Conservation (phyloP, 768 basidiomycete genomes). For the Kwoniella sp. region DNA sequence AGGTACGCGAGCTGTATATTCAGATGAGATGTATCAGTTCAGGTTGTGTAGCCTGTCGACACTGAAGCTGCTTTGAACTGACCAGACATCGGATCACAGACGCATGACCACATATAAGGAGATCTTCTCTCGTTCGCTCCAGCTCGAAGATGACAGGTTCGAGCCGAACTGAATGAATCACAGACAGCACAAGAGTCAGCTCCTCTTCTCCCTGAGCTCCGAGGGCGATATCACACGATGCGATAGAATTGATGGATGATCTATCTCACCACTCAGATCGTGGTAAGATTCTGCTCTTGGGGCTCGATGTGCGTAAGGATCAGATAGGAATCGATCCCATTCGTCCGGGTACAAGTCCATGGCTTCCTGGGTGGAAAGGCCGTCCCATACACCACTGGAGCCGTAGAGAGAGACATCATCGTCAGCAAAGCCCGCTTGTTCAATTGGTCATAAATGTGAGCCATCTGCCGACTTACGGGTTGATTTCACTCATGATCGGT, state of each 20-base stretch:
- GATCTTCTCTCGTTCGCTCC: conserved; percentile 89
- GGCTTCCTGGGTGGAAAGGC: conserved; percentile 84
- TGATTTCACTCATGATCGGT: conserved; percentile 95
- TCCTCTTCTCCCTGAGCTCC: conserved; percentile 9
- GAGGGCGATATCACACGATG: conserved; percentile 1
- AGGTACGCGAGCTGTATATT: conserved; percentile 63
- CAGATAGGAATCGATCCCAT: conserved; percentile 87
- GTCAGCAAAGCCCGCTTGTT: too few relatives aligned
- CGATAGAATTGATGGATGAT: not conserved
- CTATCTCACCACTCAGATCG: conserved; percentile 62
- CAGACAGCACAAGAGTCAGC: conserved; percentile 31
- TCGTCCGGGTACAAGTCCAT: conserved; percentile 88
- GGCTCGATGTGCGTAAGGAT: conserved; percentile 89
- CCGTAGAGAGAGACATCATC: not conserved
- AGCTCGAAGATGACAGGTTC: conserved; percentile 91
- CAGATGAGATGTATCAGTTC: not conserved
- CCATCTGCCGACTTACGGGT: conserved; percentile 67
- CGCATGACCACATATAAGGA: conserved; percentile 94
- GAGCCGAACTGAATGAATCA: conserved; percentile 88
- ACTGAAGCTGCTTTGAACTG: conserved; percentile 13
- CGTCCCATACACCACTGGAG: conserved; percentile 78
- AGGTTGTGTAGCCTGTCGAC: not conserved
- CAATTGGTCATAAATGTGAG: conserved; percentile 5
- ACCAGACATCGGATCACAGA: conserved; percentile 92
- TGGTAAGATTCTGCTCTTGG: conserved; percentile 97